These are phyloP conservation scores for Suillus tomentosus DNA, from an alignment of 768 basidiomycete species.

Conservation along the genomic window DNA sequence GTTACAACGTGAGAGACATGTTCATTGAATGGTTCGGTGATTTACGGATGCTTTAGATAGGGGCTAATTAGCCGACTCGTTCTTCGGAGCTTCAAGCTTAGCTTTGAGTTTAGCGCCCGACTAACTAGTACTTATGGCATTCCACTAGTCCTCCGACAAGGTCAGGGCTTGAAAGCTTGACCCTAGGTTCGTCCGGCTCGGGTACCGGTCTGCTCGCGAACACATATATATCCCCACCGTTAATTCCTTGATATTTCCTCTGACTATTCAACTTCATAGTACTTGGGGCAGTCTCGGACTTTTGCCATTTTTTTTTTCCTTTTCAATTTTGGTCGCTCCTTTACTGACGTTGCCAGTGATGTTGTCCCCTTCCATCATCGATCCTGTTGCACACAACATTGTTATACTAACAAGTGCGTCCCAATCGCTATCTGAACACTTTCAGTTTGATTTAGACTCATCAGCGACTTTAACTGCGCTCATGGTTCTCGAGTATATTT, in stretches of 20 bases:
- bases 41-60: too few species aligned
- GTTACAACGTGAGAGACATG: not conserved
- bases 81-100: too few species aligned
- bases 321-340: slow-evolving; percentile 5
- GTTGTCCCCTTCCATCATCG: not conserved
- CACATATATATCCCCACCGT: not conserved
- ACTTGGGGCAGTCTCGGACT: not conserved
- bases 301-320: not conserved
- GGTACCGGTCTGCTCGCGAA: not conserved
- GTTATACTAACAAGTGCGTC: not conserved
- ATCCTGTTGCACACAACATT: not conserved
- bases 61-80: too few species aligned
- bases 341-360: not conserved
- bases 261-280: not conserved
- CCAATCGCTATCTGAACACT: not conserved
- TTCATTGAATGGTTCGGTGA: too few species aligned
- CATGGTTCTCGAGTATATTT: slow-evolving; percentile 23
- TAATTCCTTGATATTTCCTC: not conserved
- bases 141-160: not conserved
- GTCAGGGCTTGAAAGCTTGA: not conserved
- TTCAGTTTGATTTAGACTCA: not conserved
- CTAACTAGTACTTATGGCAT: not conserved
- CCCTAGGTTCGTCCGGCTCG: not conserved
- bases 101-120: too few species aligned
- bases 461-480: slow-evolving; percentile 14